These are phyloP conservation scores for Blastosporella zonata DNA, from an alignment of 1,284 basidiomycete genomes.

Conservation along the genomic window DNA sequence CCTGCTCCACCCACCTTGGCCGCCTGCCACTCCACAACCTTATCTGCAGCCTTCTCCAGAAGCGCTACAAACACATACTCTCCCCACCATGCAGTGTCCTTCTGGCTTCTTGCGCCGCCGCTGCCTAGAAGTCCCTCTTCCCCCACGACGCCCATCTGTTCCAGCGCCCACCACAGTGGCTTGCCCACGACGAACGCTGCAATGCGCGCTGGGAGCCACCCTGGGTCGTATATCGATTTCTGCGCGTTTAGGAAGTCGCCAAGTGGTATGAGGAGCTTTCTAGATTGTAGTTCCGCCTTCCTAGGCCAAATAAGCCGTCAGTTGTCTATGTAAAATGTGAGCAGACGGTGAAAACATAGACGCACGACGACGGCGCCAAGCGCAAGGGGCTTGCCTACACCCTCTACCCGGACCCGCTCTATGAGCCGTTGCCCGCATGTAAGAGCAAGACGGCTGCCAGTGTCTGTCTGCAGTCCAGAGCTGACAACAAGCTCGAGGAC, in stretches of 20 bases:
- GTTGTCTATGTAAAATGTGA: conserved; percentile 4
- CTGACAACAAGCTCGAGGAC: conserved; percentile 64
- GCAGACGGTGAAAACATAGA: conserved; percentile 22
- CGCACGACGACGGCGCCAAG: conserved; percentile 81
- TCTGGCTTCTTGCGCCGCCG: conserved; percentile 30
- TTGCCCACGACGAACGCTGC: conserved; percentile 71
- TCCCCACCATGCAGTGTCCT: conserved; percentile 69
- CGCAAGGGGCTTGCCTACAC: conserved; percentile 78
- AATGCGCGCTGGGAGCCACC: conserved; percentile 65
- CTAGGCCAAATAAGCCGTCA: conserved; percentile 34
- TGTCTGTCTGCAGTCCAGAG: conserved; percentile 52
- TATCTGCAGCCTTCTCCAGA: conserved; percentile 65
- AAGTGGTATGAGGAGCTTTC: conserved; percentile 41
- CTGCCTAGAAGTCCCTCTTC: conserved; percentile 46
- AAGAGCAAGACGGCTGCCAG: conserved; percentile 55
- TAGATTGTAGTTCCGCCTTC: conserved; percentile 60
- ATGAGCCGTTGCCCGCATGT: conserved; percentile 58
- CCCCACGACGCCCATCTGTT: conserved; percentile 71
- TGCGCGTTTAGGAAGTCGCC: conserved; percentile 56
- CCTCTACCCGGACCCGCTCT: conserved; percentile 61
- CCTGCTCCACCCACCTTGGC: conserved; percentile 51
- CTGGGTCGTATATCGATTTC: conserved; percentile 65
- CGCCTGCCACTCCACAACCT: conserved; percentile 50
- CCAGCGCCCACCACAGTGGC: conserved; percentile 84
- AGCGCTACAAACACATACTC: conserved; percentile 74